Base-by-base conservation (phyloP, 805 yeast genomes). In the Suhomyces sp. region DNA sequence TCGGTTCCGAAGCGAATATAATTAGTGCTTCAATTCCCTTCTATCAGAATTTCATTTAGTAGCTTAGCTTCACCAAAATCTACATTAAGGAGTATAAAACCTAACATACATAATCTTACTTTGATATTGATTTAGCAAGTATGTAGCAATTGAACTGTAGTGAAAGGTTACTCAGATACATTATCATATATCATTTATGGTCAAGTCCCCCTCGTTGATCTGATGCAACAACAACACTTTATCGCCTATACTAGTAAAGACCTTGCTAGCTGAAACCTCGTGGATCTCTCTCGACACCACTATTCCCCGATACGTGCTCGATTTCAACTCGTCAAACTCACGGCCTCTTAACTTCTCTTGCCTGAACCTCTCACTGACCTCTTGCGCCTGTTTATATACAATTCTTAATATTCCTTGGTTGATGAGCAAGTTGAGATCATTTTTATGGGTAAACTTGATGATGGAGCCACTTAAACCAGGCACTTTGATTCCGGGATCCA, bases 391-490 rank as follows among this genome's bases (percentile, higher is more conserved):
- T 20, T 46, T 45, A 22, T 48, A 44, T 6, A 75, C 66, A 17
- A 73, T 67, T 37, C 62, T 63, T 27, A 73, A 69, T 1, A 88
- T 81, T 25, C 84, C 78, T 52, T 77, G 75, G 52, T 82, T 82
- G 27, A 89, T 78, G 12, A 75, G 63, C 27, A 77, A 59, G 62
- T 60, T 62, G 64, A 87, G 66, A 17, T 83, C 86, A 53, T 87
- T 84, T 55, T 86, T 88, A 25, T 72, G 75, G 9, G 86, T 76
- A 10, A 93, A 85, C 17, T 80, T 78, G 10, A 80, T 69, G 33
- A 93, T 69, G 0, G 88, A 83, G 2, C 69, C 69, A 57, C 82
- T 81, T 45, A 93, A 71, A 0, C 88, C 96, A 3, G 78, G 82
- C 46, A 93, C 83, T 79, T 77, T 45, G 22, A 44, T 49, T 13